A percentile compares a stretch with the other conserved stretches of the same genome.
Conservation (phyloP, 805 yeast species). For the Candida silvicultrix region DNA sequence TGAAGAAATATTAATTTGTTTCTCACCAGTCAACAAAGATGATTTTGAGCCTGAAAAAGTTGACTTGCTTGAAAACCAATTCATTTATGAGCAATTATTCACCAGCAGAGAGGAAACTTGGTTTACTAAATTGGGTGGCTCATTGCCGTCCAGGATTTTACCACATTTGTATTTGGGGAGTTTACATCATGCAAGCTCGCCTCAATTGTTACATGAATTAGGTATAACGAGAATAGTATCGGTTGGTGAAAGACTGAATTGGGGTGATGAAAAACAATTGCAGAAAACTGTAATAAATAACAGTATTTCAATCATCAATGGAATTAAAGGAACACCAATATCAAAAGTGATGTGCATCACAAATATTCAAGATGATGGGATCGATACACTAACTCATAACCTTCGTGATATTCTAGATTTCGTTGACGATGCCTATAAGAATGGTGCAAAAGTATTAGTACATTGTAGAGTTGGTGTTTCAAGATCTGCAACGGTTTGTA, state of each 20-base stretch:
- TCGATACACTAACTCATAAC: constrained; percentile 62
- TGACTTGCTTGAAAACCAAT: constrained; percentile 19
- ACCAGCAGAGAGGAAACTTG: constrained; percentile 20
- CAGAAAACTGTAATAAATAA: constrained; percentile 13
- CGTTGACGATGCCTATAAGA: constrained; percentile 46
- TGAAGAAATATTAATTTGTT: constrained; percentile 52
- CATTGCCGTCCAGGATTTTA: constrained; percentile 78
- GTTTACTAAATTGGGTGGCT: constrained; percentile 39
- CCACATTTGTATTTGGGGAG: constrained; percentile 86
- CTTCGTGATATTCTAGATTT: constrained; percentile 60
- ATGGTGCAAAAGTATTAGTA: constrained; percentile 54
- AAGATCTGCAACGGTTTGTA: constrained; percentile 90
- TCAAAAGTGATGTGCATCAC: constrained; percentile 46
- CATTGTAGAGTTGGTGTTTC: constrained; percentile 97
- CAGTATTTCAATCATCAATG: constrained; percentile 13
- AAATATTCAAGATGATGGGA: constrained; percentile 86
- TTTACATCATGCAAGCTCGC: constrained; percentile 70
- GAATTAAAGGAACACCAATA: constrained; percentile 16
- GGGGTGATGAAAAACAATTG: constrained; percentile 34
- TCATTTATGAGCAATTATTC: constrained; percentile 29
- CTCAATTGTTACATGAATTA: constrained; percentile 52
- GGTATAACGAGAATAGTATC: constrained; percentile 74
- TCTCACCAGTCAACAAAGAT: constrained; percentile 41
- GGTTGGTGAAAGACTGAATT: constrained; percentile 74
- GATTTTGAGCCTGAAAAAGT: constrained; percentile 8